These are phyloP conservation scores for Linum trigynum DNA, from an alignment of 345 rosid species.

Conservation along the genomic window DNA sequence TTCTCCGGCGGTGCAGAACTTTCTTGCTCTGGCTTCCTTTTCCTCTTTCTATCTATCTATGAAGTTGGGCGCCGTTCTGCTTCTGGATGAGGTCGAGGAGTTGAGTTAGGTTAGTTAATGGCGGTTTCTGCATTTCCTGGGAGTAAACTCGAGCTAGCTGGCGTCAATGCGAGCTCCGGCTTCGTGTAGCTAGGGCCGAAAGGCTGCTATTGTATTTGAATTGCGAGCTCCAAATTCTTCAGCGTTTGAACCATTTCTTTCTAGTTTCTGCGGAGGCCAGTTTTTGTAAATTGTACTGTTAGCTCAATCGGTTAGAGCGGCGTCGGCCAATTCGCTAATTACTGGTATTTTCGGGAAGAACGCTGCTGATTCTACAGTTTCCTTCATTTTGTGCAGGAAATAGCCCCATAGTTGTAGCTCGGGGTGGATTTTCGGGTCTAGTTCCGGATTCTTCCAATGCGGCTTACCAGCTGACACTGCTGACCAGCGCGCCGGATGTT, in stretches of 20 bases:
- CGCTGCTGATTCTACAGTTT: not conserved
- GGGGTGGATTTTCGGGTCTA: constrained; percentile 10
- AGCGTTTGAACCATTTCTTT: no score
- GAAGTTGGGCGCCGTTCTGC: not conserved
- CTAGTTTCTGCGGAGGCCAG: no score
- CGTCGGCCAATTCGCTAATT: not conserved
- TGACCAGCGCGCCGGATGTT: not conserved
- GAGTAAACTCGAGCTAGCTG: no score
- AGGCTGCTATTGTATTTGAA: no score
- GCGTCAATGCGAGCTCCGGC: no score
- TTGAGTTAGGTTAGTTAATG: no score
- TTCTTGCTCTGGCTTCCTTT: not conserved
- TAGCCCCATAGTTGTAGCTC: not conserved
- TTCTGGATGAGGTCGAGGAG: not conserved
- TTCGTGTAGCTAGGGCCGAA: no score
- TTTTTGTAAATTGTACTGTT: no score
- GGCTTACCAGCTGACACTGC: constrained; percentile 1
- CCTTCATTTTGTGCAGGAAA: constrained; percentile 2
- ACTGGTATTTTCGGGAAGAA: not conserved
- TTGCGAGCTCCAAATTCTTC: no score
- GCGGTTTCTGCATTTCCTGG: no score
- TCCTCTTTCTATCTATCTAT: not conserved
- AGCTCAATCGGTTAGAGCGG: not conserved
- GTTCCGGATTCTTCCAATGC: constrained; percentile 1
- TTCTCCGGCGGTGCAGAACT: no score